Conservation (phyloP, 148 eudicot species). For the Polygonum aviculare region DNA sequence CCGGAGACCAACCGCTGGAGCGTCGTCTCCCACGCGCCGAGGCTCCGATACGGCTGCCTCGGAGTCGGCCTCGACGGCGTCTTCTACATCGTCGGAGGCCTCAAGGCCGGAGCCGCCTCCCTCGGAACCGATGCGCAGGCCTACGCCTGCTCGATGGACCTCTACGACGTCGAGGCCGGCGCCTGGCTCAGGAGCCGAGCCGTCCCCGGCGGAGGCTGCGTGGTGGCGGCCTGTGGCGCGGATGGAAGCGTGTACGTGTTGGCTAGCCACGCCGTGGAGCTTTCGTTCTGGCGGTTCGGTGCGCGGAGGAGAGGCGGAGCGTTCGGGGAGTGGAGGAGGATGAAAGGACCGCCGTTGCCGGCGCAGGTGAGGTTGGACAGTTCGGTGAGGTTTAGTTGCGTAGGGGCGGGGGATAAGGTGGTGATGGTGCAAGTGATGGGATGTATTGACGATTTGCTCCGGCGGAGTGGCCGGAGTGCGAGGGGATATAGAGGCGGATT, state of each 20-base stretch:
- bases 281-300: slow-evolving; percentile 70
- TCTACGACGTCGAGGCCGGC: slow-evolving; percentile 46
- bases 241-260: slow-evolving; percentile 42
- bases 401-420: slow-evolving; percentile 67
- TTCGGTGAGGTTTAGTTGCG: slow-evolving; percentile 59
- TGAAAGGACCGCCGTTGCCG: slow-evolving; percentile 65
- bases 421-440: slow-evolving; percentile 67
- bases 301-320: slow-evolving; percentile 27
- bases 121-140: slow-evolving; percentile 31
- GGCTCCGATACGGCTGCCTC: slow-evolving; percentile 70
- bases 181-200: slow-evolving; percentile 54
- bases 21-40: slow-evolving; percentile 53
- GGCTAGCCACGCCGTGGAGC: slow-evolving; percentile 73
- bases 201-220: slow-evolving; percentile 83
- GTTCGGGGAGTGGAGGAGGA: slow-evolving; percentile 64
- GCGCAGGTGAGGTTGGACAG: slow-evolving; percentile 57
- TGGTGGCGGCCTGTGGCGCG: slow-evolving; percentile 77
- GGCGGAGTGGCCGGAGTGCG: slow-evolving; percentile 54
- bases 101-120: slow-evolving; percentile 34
- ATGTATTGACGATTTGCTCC: slow-evolving; percentile 48
- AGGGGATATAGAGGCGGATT: slow-evolving; percentile 48
- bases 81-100: slow-evolving; percentile 67
- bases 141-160: slow-evolving; percentile 74
- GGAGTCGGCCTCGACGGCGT: slow-evolving; percentile 55
- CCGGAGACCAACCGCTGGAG: slow-evolving; percentile 48